Percentiles rank a stretch among this genome's conserved stretches.
Evolutionary conservation across 2,329 filamentous ascomycete genomes (phyloP).

Genomic region (Cladophialophora bantiana): DNA sequence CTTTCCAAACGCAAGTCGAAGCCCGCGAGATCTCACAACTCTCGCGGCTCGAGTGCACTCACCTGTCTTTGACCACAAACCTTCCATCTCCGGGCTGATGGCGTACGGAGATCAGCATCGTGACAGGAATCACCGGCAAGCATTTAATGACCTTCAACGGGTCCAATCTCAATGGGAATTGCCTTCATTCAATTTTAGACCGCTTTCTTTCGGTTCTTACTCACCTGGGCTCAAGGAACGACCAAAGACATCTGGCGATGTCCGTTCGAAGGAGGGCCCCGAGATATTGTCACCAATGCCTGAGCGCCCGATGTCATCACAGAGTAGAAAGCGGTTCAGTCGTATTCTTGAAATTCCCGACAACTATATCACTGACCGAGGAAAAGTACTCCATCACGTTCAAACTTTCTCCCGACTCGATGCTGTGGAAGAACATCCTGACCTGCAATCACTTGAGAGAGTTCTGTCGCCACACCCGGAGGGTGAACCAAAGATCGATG

Average conservation of each 20-base stretch:
- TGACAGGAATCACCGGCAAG: neutral
- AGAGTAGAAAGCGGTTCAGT: slow-evolving; percentile 43
- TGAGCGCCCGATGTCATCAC: slow-evolving; percentile 43
- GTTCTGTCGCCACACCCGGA: slow-evolving; percentile 1
- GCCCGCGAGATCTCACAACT: slow-evolving; percentile 38
- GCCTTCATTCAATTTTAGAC: slow-evolving; percentile 36
- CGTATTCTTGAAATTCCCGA: slow-evolving; percentile 43
- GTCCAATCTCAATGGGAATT: slow-evolving; percentile 31
- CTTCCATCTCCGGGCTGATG: slow-evolving; percentile 26
- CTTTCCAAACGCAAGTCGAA: slow-evolving; percentile 38
- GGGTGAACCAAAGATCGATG: slow-evolving; percentile 3
- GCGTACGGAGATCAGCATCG: slow-evolving; percentile 21
- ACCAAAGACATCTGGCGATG: slow-evolving; percentile 38
- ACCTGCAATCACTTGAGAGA: slow-evolving; percentile 19
- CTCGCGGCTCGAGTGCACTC: slow-evolving; percentile 40
- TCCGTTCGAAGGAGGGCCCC: slow-evolving; percentile 24
- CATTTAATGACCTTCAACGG: slow-evolving; percentile 5
- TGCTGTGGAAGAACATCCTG: slow-evolving; percentile 30
- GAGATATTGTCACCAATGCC: slow-evolving; percentile 44
- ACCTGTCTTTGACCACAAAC: slow-evolving; percentile 28
- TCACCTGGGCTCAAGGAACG: slow-evolving; percentile 21
- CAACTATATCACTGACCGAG: slow-evolving; percentile 19
- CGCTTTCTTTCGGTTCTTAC: slow-evolving; percentile 32
- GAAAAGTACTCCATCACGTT: slow-evolving; percentile 12
- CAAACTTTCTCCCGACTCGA: slow-evolving; percentile 32